Percentiles rank a stretch among this genome's conserved stretches.
These are phyloP conservation scores for Solanum hybrid DNA, from an alignment of 305 asterid species.

Conservation along the genomic window DNA sequence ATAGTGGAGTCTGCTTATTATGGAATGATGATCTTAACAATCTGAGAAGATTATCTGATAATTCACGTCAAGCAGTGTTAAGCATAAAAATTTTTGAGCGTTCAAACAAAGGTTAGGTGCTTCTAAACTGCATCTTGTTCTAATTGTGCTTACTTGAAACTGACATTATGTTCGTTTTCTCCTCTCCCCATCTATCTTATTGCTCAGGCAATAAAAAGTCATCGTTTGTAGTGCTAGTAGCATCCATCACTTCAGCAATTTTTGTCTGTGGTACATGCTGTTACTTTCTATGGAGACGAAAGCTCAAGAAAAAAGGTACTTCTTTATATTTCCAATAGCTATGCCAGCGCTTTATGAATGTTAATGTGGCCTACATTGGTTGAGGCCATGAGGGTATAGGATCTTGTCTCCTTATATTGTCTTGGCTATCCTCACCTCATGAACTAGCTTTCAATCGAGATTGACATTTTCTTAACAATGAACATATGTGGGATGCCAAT, in stretches of 20 bases:
- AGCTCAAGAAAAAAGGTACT: slow-evolving; percentile 17
- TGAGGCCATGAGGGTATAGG: neutral
- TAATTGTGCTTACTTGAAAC: neutral
- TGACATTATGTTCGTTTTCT: neutral
- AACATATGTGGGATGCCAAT: neutral
- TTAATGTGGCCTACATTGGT: neutral
- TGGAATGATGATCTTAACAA: slow-evolving; percentile 13
- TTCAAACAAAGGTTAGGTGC: neutral
- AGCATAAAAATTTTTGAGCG: neutral
- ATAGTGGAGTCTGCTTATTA: slow-evolving; percentile 7
- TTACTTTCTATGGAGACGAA: slow-evolving; percentile 9
- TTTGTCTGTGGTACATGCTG: slow-evolving; percentile 7
- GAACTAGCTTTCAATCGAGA: neutral
- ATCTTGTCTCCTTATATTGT: neutral
- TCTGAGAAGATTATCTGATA: neutral
- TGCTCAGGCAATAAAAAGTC: slow-evolving; percentile 6
- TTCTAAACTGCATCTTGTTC: neutral
- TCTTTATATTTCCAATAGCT: neutral
- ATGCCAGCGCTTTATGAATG: neutral
- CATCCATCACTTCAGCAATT: neutral
- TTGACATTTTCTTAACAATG: neutral
- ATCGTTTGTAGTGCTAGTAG: slow-evolving; percentile 3
- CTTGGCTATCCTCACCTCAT: neutral
- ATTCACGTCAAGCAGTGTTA: neutral
- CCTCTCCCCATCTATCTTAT: neutral